A percentile compares a stretch with the other conserved stretches of the same genome.
Conservation (phyloP, 2,329 filamentous ascomycete species). For the Xenoacremonium recifei region DNA sequence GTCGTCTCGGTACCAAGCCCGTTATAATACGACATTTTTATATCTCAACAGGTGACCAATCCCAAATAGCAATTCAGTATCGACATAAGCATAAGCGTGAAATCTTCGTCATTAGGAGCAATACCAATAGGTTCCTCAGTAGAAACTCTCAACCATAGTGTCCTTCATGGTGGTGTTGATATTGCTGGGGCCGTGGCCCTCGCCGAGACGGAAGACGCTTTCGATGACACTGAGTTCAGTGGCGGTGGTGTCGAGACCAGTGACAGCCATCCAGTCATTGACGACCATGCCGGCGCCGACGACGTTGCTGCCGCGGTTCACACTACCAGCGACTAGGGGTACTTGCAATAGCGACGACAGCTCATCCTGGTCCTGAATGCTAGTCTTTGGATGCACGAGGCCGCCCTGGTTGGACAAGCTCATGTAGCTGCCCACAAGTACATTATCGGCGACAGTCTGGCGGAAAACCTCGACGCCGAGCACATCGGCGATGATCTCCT, state of each 20-base stretch:
- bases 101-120: too few species aligned
- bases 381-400: conserved; percentile 95
- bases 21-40: too few species aligned
- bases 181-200: conserved; percentile 74
- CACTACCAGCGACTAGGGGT: conserved; percentile 87
- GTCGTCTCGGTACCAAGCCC: too few species aligned
- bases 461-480: conserved; percentile 86
- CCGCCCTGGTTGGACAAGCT: conserved; percentile 92
- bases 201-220: conserved; percentile 90
- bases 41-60: too few species aligned
- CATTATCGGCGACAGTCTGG: conserved; percentile 96
- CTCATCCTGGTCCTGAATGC: conserved; percentile 97
- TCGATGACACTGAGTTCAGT: conserved; percentile 96
- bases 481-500: conserved; percentile 97
- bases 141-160: conserved; percentile 98
- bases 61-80: too few species aligned
- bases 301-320: conserved; percentile 90
- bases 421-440: conserved; percentile 97
- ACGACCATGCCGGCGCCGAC: conserved; percentile 70
- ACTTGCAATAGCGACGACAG: conserved; percentile 91
- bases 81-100: not conserved
- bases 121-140: conserved; percentile 51
- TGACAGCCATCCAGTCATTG: conserved; percentile 93
- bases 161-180: conserved; percentile 90
- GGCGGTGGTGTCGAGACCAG: conserved; percentile 91